Conservation (phyloP, 2,329 filamentous ascomycete species). For the Trichophyton schoenleinii region DNA sequence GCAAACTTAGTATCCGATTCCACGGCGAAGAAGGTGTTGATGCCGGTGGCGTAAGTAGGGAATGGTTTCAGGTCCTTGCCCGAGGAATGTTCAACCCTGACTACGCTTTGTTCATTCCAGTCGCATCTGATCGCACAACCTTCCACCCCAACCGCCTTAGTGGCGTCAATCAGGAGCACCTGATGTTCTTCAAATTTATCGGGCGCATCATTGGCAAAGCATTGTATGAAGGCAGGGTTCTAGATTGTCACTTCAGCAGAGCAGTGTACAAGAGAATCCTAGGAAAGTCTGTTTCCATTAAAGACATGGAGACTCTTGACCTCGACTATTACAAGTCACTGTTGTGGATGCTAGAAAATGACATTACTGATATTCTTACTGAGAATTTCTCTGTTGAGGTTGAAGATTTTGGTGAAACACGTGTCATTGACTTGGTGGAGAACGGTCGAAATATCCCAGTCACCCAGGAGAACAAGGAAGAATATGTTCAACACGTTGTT, state of each 20-base stretch:
- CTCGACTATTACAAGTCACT: slow-evolving; percentile 98
- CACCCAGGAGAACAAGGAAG: slow-evolving; percentile 96
- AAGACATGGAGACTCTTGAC: slow-evolving; percentile 98
- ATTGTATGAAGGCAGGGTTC: slow-evolving; percentile 84
- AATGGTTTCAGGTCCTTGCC: slow-evolving; percentile 97
- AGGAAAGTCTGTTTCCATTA: slow-evolving; percentile 87
- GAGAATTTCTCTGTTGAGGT: slow-evolving; percentile 93
- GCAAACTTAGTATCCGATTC: slow-evolving; percentile 95
- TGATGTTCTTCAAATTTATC: slow-evolving; percentile 99
- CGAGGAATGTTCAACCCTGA: slow-evolving; percentile 98
- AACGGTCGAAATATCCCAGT: slow-evolving; percentile 86
- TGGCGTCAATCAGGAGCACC: slow-evolving; percentile 84
- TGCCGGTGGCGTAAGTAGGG: slow-evolving; percentile 89
- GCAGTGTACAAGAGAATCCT: slow-evolving; percentile 97
- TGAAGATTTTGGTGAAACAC: slow-evolving; percentile 82
- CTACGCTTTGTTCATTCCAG: slow-evolving; percentile 90
- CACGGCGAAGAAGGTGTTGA: slow-evolving; percentile 96
- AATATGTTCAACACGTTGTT: slow-evolving; percentile 88
- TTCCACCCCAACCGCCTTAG: slow-evolving; percentile 97
- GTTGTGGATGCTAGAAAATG: slow-evolving; percentile 96
- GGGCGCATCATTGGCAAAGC: slow-evolving; percentile 97
- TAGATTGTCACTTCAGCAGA: slow-evolving; percentile 97
- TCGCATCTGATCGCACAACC: slow-evolving; percentile 91
- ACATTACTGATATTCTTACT: slow-evolving; percentile 94
- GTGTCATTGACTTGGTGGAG: slow-evolving; percentile 72